Percentiles rank a stretch among this genome's conserved stretches.
Evolutionary conservation across 2,329 filamentous ascomycete species (phyloP).

Genomic region (Verticillium dahliae): DNA sequence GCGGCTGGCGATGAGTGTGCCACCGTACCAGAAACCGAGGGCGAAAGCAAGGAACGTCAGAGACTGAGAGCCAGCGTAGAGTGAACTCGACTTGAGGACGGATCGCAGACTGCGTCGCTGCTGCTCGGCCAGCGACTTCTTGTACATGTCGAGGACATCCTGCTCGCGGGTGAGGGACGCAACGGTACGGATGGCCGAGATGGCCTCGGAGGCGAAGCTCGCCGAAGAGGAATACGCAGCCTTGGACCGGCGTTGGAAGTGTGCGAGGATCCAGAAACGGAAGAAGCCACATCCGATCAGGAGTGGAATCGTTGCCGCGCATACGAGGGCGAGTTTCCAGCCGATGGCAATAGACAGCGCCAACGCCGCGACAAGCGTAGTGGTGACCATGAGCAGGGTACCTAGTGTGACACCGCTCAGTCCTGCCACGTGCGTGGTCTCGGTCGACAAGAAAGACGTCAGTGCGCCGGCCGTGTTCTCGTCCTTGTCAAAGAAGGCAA

Average conservation of each 20-base stretch:
- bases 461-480: conserved; percentile 85
- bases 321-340: conserved; percentile 85
- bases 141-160: conserved; percentile 72
- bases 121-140: conserved; percentile 57
- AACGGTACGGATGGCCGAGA: conserved; percentile 88
- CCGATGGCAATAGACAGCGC: conserved; percentile 66
- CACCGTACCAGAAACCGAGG: conserved; percentile 90
- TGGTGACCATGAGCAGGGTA: conserved; percentile 72
- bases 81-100: conserved; percentile 65
- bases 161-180: conserved; percentile 82
- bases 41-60: conserved; percentile 78
- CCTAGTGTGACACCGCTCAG: conserved; percentile 83
- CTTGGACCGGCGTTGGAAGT: conserved; percentile 75
- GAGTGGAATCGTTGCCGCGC: conserved; percentile 70
- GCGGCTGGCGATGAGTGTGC: conserved; percentile 60
- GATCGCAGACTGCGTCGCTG: conserved; percentile 63
- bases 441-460: conserved; percentile 81
- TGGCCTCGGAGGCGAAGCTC: conserved; percentile 86
- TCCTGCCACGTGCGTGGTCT: conserved; percentile 83
- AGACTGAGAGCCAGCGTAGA: conserved; percentile 82
- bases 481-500: conserved; percentile 83
- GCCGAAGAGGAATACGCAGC: conserved; percentile 74
- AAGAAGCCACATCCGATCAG: conserved; percentile 78
- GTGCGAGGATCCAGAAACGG: conserved; percentile 76
- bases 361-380: conserved; percentile 72